Percentiles rank a stretch among this genome's conserved stretches.
phyloP scores from a whole-genome alignment of 2,329 filamentous ascomycete species.

The Ceratocystis diversiconidia region DNA sequence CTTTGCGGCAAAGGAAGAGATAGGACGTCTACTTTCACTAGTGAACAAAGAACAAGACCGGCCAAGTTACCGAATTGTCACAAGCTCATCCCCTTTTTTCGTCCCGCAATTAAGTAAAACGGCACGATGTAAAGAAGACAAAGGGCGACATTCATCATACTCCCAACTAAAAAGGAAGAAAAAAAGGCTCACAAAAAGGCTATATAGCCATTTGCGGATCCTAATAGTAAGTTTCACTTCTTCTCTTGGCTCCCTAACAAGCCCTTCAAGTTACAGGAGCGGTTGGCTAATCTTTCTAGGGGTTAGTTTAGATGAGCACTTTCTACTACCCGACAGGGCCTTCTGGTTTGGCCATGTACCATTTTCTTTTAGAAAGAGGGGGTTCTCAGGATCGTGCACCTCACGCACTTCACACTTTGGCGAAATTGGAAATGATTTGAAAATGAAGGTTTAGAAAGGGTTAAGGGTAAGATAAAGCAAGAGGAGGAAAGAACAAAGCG shows the following conservation, averaged over 20 bases:
- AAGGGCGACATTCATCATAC: not conserved
- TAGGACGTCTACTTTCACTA: not conserved
- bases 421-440: constrained; percentile 2
- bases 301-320: not conserved
- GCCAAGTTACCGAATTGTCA: not conserved
- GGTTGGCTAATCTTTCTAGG: not conserved
- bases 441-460: not conserved
- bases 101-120: not conserved
- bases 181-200: too few relatives aligned
- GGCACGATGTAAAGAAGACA: not conserved
- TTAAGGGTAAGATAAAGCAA: not conserved
- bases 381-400: not conserved
- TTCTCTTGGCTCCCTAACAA: not conserved
- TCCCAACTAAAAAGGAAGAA: too few relatives aligned
- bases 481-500: not conserved
- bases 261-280: too few relatives aligned
- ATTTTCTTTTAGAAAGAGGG: not conserved
- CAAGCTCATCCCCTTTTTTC: not conserved
- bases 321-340: too few relatives aligned
- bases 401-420: constrained; percentile 1
- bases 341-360: not conserved
- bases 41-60: not conserved
- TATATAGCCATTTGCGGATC: not conserved
- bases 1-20: not conserved
- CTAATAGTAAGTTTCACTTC: not conserved